Base-by-base conservation (phyloP, 208 protist genomes). In the Crithidia sp. region DNA sequence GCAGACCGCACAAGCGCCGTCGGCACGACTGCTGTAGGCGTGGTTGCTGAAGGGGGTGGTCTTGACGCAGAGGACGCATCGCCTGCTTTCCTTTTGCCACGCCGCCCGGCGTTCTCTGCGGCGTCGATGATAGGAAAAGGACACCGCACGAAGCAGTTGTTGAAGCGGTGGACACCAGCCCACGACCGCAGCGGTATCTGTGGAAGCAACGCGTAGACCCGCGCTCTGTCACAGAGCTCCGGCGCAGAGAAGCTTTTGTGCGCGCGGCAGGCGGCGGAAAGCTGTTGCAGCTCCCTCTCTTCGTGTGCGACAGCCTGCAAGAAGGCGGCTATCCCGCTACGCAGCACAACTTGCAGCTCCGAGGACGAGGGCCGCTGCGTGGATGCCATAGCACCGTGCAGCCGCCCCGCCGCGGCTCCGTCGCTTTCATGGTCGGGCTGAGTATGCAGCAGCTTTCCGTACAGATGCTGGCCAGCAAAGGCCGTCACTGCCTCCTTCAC, bases 401-500 rank as follows among this genome's bases (percentile, higher is more conserved):
- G 57, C 10, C 10, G 45, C 7, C 7, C 12, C 9, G 45, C 45
- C 7, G 7, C 12, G 9, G 7, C 45, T 14, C 12, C 2, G 45
- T 13, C 45, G 45, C 45, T 49, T 7, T 13, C 45, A 13, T 13
- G 45, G 45, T 28, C 28, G 28, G 28, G 28, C 1, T 28, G 28
- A 28, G 28, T 28, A 28, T 28, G 28, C 0, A 74, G 59, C 41
- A 77, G 37, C 14, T 53, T 17, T 39, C 60, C 13, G 28, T 75
- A 71, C 28, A 76, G 45, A 4, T n/a, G 55, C 10, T 40, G 49
- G 0, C 73, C 54, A 3, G 45, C 40, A 50, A 75, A 59, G 19
- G 71, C 65, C 0, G 77, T 78, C 4, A 71, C 61, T 2, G 74
- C 55, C 40, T 85, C 81, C 53, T 82, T 85, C 14, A 66, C 63